Evolutionary conservation across 2,329 filamentous ascomycete species (phyloP).

Genomic region (Colletotrichum sublineola): DNA sequence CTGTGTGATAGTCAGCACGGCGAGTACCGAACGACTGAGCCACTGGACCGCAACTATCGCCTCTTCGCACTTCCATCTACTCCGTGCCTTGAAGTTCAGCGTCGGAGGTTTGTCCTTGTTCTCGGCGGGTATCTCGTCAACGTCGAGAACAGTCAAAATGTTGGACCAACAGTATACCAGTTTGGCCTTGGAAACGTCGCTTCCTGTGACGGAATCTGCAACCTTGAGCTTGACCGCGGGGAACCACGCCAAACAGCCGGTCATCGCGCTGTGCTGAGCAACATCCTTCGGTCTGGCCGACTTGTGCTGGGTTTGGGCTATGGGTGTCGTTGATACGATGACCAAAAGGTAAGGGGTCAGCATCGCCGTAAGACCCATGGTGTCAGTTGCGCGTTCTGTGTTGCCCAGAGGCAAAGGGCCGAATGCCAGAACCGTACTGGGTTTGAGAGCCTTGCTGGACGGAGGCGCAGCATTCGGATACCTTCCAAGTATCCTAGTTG

Average conservation of each 20-base stretch:
- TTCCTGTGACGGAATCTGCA: constrained; percentile 74
- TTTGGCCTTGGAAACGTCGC: constrained; percentile 83
- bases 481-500: constrained; percentile 88
- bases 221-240: constrained; percentile 93
- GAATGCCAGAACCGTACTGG: constrained; percentile 95
- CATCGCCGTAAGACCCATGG: constrained; percentile 92
- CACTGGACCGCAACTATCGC: constrained; percentile 97
- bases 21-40: constrained; percentile 93
- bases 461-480: constrained; percentile 81
- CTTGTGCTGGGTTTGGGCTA: constrained; percentile 97
- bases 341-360: constrained; percentile 95
- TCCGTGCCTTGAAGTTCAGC: constrained; percentile 84
- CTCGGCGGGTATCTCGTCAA: constrained; percentile 77
- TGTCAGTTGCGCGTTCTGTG: constrained; percentile 87
- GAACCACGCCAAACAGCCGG: constrained; percentile 96
- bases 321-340: constrained; percentile 95
- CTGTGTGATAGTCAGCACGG: constrained; percentile 93
- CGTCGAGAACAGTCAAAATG: constrained; percentile 91
- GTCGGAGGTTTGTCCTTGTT: constrained; percentile 83
- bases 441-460: constrained; percentile 79
- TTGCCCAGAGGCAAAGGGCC: constrained; percentile 93
- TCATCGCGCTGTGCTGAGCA: constrained; percentile 89
- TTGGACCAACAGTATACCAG: constrained; percentile 99
- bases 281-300: constrained; percentile 91
- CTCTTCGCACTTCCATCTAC: constrained; percentile 93